phyloP scores from a whole-genome alignment of 2,329 filamentous ascomycete species.

The Alternaria triticina region DNA sequence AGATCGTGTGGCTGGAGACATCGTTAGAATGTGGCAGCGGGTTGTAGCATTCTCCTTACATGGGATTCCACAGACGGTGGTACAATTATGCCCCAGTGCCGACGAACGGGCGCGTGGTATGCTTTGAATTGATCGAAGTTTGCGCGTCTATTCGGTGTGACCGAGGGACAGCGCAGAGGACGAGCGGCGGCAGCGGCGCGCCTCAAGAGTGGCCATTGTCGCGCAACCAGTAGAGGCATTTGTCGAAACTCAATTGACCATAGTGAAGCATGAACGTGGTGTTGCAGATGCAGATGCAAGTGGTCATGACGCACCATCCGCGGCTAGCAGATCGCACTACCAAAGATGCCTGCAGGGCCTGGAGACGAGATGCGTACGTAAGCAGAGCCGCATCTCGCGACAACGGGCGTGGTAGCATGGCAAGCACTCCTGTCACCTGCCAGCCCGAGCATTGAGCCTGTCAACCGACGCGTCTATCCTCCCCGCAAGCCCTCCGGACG shows the following conservation, averaged over 20 bases:
- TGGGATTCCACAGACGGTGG: constrained; percentile 28
- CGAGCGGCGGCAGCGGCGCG: constrained; percentile 14
- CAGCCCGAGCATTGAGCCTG: constrained; percentile 14
- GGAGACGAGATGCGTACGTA: constrained; percentile 8
- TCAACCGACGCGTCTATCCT: constrained; percentile 1
- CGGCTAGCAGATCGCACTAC: constrained; percentile 17
- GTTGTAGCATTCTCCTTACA: constrained; percentile 18
- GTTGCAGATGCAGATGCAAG: neutral
- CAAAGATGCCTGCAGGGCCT: neutral
- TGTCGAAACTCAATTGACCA: constrained; percentile 34
- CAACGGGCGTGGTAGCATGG: constrained; percentile 12
- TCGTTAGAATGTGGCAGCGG: constrained; percentile 10
- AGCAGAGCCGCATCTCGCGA: constrained; percentile 14
- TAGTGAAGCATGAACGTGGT: constrained; percentile 13
- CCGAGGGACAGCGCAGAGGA: neutral
- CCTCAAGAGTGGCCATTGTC: constrained; percentile 35
- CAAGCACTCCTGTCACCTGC: constrained; percentile 28
- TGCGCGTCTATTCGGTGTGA: neutral
- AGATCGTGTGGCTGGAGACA: constrained; percentile 28
- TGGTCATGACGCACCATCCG: constrained; percentile 12
- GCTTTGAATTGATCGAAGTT: neutral
- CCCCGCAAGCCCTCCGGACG: constrained; percentile 1
- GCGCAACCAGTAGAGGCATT: constrained; percentile 40
- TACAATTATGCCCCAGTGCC: constrained; percentile 37
- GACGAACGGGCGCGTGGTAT: neutral